Evolutionary conservation across 495 filamentous ascomycete genomes (phyloP).

Genomic region (Talaromyces thailandensis): DNA sequence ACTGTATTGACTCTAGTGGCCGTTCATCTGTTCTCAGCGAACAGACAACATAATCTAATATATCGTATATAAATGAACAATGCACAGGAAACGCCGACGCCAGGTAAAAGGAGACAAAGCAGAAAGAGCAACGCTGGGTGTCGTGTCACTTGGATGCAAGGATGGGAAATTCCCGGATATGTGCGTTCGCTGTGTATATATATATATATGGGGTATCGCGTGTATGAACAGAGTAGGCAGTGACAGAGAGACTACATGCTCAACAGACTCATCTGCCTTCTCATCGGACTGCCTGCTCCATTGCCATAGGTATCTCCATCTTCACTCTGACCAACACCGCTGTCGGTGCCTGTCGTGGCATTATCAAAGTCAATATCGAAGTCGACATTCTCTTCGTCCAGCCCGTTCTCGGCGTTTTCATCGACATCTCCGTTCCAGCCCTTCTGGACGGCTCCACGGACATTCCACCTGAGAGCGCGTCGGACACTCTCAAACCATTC

Average conservation of each 20-base stretch:
- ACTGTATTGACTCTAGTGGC: not conserved
- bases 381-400: constrained; percentile 42
- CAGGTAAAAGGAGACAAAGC: not conserved
- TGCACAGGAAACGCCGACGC: not conserved
- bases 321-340: constrained; percentile 44
- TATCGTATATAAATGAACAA: not conserved
- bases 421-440: constrained; percentile 48
- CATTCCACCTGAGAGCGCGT: constrained; percentile 89
- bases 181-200: not conserved
- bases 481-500: constrained; percentile 96
- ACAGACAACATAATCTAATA: not conserved
- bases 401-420: constrained; percentile 20
- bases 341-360: constrained; percentile 43
- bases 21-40: not conserved
- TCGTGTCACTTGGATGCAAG: not conserved
- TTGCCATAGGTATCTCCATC: constrained; percentile 54
- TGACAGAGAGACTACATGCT: constrained; percentile 24
- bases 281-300: constrained; percentile 51
- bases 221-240: not conserved
- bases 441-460: constrained; percentile 76
- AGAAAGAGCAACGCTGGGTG: not conserved
- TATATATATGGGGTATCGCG: not conserved
- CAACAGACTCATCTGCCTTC: constrained; percentile 58
- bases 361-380: constrained; percentile 77
- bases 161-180: not conserved